phyloP scores from a whole-genome alignment of 2,329 filamentous ascomycete species.

The Colletotrichum spaethianum region DNA sequence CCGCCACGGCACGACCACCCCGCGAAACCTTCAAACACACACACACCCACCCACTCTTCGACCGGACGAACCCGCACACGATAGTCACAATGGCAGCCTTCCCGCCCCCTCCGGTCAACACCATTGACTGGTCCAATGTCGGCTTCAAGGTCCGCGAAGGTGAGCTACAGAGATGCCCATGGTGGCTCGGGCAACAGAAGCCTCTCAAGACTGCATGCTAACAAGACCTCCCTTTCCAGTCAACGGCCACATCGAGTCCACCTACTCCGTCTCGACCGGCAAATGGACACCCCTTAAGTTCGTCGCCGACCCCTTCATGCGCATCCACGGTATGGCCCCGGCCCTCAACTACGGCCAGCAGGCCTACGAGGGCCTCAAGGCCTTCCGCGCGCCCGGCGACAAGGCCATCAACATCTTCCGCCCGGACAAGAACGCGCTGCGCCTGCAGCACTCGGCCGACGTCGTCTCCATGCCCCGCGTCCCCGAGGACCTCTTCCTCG shows the following conservation, averaged over 20 bases:
- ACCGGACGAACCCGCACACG: background rate
- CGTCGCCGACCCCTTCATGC: constrained; percentile 86
- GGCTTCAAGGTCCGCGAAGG: constrained; percentile 95
- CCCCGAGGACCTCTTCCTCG: constrained; percentile 81
- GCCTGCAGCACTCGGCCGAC: constrained; percentile 87
- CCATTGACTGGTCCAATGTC: constrained; percentile 94
- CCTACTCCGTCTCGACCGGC: constrained; percentile 81
- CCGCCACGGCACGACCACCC: constrained; percentile 3
- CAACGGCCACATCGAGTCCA: constrained; percentile 93
- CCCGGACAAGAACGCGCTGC: constrained; percentile 84
- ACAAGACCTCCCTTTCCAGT: constrained; percentile 64
- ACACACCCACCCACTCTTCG: background rate
- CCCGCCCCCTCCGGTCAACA: constrained; percentile 82
- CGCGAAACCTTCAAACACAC: constrained; percentile 3
- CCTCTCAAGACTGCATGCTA: background rate
- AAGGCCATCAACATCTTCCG: constrained; percentile 87
- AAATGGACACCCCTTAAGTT: constrained; percentile 86
- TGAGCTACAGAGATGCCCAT: constrained; percentile 52
- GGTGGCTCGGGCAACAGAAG: background rate
- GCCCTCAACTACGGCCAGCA: constrained; percentile 98
- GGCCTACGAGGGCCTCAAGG: constrained; percentile 98
- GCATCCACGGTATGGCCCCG: constrained; percentile 94
- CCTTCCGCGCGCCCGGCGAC: constrained; percentile 84
- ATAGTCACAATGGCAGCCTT: constrained; percentile 67
- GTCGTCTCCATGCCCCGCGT: constrained; percentile 88